These are phyloP conservation scores for Wallacemonas collosoma DNA, from an alignment of 208 protist genomes.

Conservation along the genomic window DNA sequence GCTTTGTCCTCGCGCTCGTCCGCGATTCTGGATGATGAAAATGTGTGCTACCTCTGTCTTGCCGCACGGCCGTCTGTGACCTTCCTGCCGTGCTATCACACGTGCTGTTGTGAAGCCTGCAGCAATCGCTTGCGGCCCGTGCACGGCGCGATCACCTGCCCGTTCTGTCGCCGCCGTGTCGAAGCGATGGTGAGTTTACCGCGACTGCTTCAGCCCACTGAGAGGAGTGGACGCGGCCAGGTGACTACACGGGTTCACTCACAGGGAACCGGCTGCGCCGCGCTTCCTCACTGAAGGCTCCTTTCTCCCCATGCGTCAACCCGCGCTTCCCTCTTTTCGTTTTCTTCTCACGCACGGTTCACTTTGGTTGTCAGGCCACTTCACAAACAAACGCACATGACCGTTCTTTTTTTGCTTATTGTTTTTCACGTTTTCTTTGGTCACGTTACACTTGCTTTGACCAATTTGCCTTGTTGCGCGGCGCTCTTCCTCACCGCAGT, in stretches of 20 bases:
- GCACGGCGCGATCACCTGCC: slow-evolving; percentile 34
- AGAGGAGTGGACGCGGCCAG: too few species aligned
- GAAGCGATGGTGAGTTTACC: slow-evolving; percentile 54
- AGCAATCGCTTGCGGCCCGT: slow-evolving; percentile 44
- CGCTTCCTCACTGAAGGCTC: neutral
- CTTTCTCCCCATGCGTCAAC: slow-evolving; percentile 16
- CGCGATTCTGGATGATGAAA: slow-evolving; percentile 31
- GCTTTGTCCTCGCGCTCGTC: slow-evolving; percentile 19
- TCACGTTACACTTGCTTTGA: slow-evolving; percentile 12
- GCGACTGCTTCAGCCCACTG: slow-evolving; percentile 9
- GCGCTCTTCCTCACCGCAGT: too few species aligned
- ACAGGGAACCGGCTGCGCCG: too few species aligned
- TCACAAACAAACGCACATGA: slow-evolving; percentile 9
- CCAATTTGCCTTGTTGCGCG: too few species aligned
- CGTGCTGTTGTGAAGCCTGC: slow-evolving; percentile 54
- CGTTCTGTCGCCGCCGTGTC: slow-evolving; percentile 51
- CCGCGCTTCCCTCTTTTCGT: slow-evolving; percentile 16
- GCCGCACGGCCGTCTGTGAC: slow-evolving; percentile 38
- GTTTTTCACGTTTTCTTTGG: slow-evolving; percentile 11
- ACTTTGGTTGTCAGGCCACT: too few species aligned
- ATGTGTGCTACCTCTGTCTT: slow-evolving; percentile 50
- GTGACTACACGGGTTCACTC: too few species aligned
- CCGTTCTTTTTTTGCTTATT: slow-evolving; percentile 17
- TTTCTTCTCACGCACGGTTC: slow-evolving; percentile 1
- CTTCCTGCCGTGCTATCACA: slow-evolving; percentile 63